Base-by-base conservation (phyloP, 177 flowering plant genomes). In the Telopea speciosissima region DNA sequence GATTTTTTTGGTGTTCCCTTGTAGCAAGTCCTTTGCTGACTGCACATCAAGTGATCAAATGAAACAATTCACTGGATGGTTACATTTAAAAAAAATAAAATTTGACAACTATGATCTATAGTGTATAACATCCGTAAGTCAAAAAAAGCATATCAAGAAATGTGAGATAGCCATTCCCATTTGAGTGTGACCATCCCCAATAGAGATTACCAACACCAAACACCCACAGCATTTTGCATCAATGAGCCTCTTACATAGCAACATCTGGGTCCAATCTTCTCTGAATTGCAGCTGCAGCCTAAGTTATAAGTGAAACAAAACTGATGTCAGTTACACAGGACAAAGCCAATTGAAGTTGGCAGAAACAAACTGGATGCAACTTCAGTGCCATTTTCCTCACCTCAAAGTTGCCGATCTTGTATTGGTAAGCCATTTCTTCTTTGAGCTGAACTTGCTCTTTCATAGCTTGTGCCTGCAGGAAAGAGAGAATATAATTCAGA, bases 271-370 rank as follows among this genome's bases (percentile, higher is more conserved):
- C 97, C 84, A 92, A 83, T 74, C 97, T 87, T 84, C 88, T 88
- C 80, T 93, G 99, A 26, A 95, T 92, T 44, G 97, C 99, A 70
- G 97, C 91, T 5, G 99, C 99, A 72, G 97, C 99, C 97, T 91
- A 63, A 10, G 21, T 23, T 17, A 63, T 56, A 56, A 56, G 19
- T 8, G 1, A 12, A 45, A 19, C 8, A 56, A 56, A 7, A n/a
- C 7, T 19, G 8, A n/a, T 56, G n/a, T 56, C n/a, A 56, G n/a
- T 56, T 17, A 56, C 1, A 17, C 24, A n/a, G 61, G 19, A 56
- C 0, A 65, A 44, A 26, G 13, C 36, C 11, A 28, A 60, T 28
- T 54, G 31, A 25, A 36, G 44, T n/a, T 19, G 5, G 61, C 61
- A 56, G 9, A 19, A 56, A 8, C 7, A 56, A 16, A n/a, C 61